phyloP scores from a whole-genome alignment of 805 yeast species.

The Kodamaea neixiangensis region DNA sequence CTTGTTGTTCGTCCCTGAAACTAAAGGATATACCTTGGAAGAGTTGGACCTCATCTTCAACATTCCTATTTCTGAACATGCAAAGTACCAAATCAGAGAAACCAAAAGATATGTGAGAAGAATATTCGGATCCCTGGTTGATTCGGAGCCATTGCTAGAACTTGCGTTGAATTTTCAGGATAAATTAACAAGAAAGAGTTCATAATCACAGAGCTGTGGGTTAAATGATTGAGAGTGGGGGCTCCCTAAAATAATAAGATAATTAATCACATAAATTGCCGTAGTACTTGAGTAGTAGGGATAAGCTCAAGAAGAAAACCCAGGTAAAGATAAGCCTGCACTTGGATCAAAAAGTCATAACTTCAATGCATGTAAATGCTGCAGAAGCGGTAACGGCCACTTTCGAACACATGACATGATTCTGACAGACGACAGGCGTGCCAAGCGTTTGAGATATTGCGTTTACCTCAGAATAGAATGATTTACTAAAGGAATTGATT shows the following conservation, averaged over 20 bases:
- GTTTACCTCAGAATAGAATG: background rate
- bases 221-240: no score
- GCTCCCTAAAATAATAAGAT: no score
- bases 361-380: background rate
- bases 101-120: background rate
- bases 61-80: slow-evolving; percentile 3
- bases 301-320: no score
- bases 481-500: background rate
- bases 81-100: slow-evolving; percentile 5
- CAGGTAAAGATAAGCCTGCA: no score
- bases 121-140: background rate
- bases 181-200: background rate
- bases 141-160: slow-evolving; percentile 1
- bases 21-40: slow-evolving; percentile 79
- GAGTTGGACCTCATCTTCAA: slow-evolving; percentile 56
- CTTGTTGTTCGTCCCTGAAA: slow-evolving; percentile 68
- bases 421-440: background rate
- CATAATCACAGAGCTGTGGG: background rate
- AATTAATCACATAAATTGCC: no score
- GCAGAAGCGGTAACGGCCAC: no score
- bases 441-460: background rate
- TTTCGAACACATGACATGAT: no score
- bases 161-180: slow-evolving; percentile 7
- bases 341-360: background rate
- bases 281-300: no score